Base-by-base conservation (phyloP, 2,329 filamentous ascomycete genomes). In the Fusarium sp. region DNA sequence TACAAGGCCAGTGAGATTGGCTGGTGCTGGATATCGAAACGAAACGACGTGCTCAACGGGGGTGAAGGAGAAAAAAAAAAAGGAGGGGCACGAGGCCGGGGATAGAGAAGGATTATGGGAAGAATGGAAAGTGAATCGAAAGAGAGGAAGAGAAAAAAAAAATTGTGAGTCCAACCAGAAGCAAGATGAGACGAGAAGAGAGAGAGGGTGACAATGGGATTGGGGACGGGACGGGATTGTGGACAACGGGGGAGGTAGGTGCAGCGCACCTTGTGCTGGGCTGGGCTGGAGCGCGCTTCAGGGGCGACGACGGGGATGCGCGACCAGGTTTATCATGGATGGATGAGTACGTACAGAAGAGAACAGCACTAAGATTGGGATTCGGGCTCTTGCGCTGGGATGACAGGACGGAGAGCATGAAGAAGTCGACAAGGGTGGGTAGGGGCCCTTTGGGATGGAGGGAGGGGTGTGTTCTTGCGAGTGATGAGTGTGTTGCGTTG, bases 281-380 rank as follows among this genome's bases (percentile, higher is more conserved):
- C 25, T 29, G 45, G 47, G 16, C 54, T 50, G 31, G 72, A 73
- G 66, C 47, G 58, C 63, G 69, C 73, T 72, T 71, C 74, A 74
- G 73, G 70, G 73, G 73, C 58, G 73, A 70, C 61, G 73, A 75
- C 73, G 73, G 66, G 73, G 73, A 75, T 75, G 63, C 52, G 58
- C 58, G 73, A 75, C 73, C 69, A 71, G 73, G 73, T 75, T 75
- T 62, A 75, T 70, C 35, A 61, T 64, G 56, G 70, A 63, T 61
- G 47, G 65, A 57, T 50, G 27, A 57, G 66, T 65, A 73, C 58
- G 68, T 62, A 65, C 36, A 66, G 31, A 42, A 66, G 54, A 57
- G 52, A 74, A 68, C 27, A 65, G 70, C 62, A 71, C 70, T 74
- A 73, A 73, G 69, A 76, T 73, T 77, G 69, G 57, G 68, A 69